Evolutionary conservation across 345 rosid genomes (phyloP).

Genomic region (Eucalyptus polybractea): DNA sequence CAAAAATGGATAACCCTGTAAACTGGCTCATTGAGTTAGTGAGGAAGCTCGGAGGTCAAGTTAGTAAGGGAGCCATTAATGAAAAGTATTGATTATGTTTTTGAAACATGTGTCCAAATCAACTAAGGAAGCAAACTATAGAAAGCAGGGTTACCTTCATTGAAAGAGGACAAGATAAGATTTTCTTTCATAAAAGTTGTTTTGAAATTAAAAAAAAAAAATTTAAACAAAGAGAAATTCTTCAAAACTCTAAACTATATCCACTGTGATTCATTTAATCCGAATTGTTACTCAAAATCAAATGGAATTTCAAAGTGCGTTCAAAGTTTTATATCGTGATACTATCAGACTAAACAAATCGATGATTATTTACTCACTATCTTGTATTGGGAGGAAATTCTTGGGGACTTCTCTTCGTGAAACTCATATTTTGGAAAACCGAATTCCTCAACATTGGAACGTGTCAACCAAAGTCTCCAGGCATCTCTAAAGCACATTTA

Average conservation of each 20-base stretch:
- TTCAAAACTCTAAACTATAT: fast-evolving
- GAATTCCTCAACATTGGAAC: not conserved
- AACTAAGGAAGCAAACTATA: fast-evolving
- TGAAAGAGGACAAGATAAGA: fast-evolving
- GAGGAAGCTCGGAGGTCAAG: not conserved
- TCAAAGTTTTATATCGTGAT: not conserved
- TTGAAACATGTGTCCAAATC: not conserved
- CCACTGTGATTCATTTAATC: fast-evolving
- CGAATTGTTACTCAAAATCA: fast-evolving
- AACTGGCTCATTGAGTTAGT: fast-evolving
- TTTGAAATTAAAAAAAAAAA: too few species aligned
- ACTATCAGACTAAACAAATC: fast-evolving
- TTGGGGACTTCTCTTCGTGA: fast-evolving
- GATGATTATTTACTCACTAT: fast-evolving
- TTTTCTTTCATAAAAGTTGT: not conserved
- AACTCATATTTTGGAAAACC: not conserved
- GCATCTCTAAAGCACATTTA: not conserved
- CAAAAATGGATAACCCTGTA: too few species aligned
- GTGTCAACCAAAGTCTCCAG: not conserved
- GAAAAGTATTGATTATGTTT: too few species aligned
- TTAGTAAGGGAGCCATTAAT: not conserved
- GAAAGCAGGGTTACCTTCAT: too few species aligned
- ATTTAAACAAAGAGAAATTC: fast-evolving
- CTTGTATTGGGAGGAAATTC: fast-evolving
- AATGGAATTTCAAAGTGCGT: fast-evolving